Conservation (phyloP, 306 rosid species). For the Rosa lucieae region DNA sequence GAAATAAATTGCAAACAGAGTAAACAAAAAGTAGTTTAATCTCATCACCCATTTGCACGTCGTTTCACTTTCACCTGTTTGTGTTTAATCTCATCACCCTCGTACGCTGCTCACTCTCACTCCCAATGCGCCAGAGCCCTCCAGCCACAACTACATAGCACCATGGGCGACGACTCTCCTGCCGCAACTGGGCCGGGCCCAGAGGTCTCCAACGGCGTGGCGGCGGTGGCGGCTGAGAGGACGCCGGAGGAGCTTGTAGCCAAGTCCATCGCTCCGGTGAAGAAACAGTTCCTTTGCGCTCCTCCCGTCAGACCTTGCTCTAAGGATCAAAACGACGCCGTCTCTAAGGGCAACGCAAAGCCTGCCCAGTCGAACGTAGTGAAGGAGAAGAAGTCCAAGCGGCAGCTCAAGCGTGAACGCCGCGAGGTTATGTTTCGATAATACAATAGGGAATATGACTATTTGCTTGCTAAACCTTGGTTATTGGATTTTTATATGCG, state of each 20-base stretch:
- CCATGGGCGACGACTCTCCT: constrained; percentile 34
- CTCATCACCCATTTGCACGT: too few species aligned
- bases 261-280: constrained; percentile 78
- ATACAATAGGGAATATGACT: too few species aligned
- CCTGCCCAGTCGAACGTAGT: constrained; percentile 33
- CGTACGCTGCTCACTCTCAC: too few species aligned
- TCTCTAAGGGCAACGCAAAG: constrained; percentile 27
- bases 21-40: too few species aligned
- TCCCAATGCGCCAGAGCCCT: too few species aligned
- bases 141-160: background rate
- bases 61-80: too few species aligned
- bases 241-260: constrained; percentile 71
- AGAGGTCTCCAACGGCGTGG: too few species aligned
- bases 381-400: constrained; percentile 89
- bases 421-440: constrained; percentile 40
- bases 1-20: too few species aligned
- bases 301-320: constrained; percentile 50
- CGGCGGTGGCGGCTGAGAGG: background rate
- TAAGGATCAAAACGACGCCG: constrained; percentile 24
- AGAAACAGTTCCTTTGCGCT: constrained; percentile 57
- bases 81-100: too few species aligned
- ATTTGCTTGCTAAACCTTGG: background rate
- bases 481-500: background rate
- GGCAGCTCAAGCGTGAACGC: constrained; percentile 96
- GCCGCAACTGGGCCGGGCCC: too few species aligned